A percentile compares a stretch with the other conserved stretches of the same genome.
Evolutionary conservation across 176 grass and related monocot genomes (phyloP).

Genomic region (Phoenix roebelenii): DNA sequence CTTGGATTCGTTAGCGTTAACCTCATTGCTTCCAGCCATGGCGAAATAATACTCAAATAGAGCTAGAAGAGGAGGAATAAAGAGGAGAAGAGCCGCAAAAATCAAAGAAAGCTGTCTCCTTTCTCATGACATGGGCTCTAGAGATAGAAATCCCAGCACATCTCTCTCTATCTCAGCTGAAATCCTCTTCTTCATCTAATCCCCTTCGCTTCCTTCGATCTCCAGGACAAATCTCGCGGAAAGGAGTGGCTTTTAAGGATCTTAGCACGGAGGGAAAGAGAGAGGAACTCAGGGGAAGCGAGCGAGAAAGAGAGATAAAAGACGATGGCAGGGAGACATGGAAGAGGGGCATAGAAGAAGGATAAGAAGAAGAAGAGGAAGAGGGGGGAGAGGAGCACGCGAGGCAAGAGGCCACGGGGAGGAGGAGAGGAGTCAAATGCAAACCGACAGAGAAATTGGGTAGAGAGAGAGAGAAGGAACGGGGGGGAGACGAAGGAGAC

Average conservation of each 20-base stretch:
- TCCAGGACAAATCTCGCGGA: not conserved
- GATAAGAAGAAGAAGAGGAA: no score
- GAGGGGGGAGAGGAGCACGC: not conserved
- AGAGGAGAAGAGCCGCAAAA: not conserved
- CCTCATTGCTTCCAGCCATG: conserved; percentile 99
- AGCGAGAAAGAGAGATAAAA: not conserved
- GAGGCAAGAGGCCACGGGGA: not conserved
- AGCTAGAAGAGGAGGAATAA: not conserved
- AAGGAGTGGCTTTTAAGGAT: not conserved
- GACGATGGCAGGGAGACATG: no score
- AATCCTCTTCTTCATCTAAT: not conserved
- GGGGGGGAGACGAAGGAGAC: conserved; percentile 47
- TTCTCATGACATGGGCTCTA: conserved; percentile 25
- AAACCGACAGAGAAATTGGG: not conserved
- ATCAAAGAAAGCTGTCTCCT: conserved; percentile 11
- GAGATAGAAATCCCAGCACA: not conserved
- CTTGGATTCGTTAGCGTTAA: conserved; percentile 98
- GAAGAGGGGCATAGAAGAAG: no score
- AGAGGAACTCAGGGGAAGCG: not conserved
- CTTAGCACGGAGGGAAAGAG: not conserved
- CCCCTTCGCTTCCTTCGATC: not conserved
- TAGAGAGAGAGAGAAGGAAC: not conserved
- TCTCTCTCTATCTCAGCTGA: not conserved
- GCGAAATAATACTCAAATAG: not conserved
- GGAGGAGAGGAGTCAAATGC: no score